A percentile compares a stretch with the other conserved stretches of the same genome.
Conservation (phyloP, 306 rosid species). For the Acacia melanoxylon region DNA sequence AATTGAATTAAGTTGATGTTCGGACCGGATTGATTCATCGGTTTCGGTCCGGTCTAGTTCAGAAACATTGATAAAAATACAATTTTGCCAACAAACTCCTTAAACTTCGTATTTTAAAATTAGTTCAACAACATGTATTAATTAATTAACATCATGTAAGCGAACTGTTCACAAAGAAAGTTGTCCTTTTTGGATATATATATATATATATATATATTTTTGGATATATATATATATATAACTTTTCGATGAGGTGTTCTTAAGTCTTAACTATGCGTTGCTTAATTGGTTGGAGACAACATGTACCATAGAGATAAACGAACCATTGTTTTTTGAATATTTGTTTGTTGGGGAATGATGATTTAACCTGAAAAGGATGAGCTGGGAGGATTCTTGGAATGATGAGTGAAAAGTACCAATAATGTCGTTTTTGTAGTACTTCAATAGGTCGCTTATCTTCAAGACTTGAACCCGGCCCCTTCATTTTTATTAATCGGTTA, state of each 20-base stretch:
- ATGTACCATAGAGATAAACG: background rate
- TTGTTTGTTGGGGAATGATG: background rate
- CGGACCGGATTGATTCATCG: no score
- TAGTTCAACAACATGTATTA: background rate
- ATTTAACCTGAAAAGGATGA: background rate
- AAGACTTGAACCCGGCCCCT: no score
- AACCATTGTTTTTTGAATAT: background rate
- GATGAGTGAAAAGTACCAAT: background rate
- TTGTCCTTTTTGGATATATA: background rate
- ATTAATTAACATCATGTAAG: background rate
- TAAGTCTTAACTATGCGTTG: background rate
- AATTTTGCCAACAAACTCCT: slow-evolving; percentile 8
- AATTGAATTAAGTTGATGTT: fast-evolving
- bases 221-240: no score
- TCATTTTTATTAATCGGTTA: no score
- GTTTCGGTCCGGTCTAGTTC: no score
- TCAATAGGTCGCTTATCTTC: no score
- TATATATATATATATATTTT: background rate
- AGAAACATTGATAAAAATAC: background rate
- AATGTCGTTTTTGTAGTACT: background rate
- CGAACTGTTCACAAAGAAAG: background rate
- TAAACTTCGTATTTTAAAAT: background rate
- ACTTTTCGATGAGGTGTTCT: background rate
- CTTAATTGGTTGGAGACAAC: background rate
- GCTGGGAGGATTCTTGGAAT: background rate